Evolutionary conservation across 2,329 filamentous ascomycete species (phyloP), one percentile per base, ranked within the genome.

Genomic region (Arachnomyces sp.): DNA sequence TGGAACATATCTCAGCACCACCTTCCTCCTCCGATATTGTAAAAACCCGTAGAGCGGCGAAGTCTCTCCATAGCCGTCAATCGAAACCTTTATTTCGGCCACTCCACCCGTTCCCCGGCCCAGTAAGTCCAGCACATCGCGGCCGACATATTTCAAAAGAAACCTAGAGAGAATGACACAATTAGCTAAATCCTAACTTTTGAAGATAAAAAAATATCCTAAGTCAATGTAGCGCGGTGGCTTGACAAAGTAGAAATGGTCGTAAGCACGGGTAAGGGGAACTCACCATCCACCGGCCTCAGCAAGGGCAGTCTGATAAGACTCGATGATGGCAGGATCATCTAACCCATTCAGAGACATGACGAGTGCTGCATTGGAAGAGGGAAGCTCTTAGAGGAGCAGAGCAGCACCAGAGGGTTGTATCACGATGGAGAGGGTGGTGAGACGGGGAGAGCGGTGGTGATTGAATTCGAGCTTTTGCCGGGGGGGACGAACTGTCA

Each of bases 281-380:
- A 71, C 84, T 65, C 76, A 96, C 92, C 92, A 98, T 82, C 88
- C 89, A 70, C 88, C 89, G 43, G 86, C 79, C 66, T 96, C 92
- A 44, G 77, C 76, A 53, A 81, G 71, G 42, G 86, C 84, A 54
- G 77, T 71, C 59, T 89, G 83, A 66, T 94, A 82, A 56, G 89
- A 88, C 68, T 93, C 86, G 66, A 81, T 77, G 66, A 98, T 76
- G 59, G 79, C 76, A 53, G 76, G 70, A 68, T 79, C 76, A 70
- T 95, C 89, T 67, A 96, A 74, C 50, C 92, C 92, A 79, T 94
- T 94, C 66, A 96, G 74, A 72, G 90, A 95, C 90, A 96, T 96
- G 39, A 40, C 45, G 38, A 34, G 45, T 44, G 32, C 47, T 33
- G 42, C 47, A 49, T 49, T 48, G 45, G 47, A 42, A 45, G 32